Evolutionary conservation across 139 green algal genomes (phyloP).

Genomic region (Chlorella sorokiniana): DNA sequence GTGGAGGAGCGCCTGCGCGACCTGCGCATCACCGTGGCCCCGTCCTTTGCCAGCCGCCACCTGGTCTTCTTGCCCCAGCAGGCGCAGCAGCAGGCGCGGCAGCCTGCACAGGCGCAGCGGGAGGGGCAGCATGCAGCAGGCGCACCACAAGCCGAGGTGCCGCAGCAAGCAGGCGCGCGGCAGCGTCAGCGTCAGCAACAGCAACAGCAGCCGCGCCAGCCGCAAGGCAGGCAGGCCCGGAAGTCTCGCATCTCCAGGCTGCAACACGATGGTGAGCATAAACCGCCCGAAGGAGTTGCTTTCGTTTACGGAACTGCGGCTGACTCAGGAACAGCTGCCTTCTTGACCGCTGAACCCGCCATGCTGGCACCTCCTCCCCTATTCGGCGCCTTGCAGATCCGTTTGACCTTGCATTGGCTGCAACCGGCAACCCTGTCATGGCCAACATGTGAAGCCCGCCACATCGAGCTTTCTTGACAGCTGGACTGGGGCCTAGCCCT

Average conservation of each 20-base stretch:
- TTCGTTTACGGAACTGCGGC: neutral
- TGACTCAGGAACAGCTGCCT: no score
- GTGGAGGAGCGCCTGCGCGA: neutral
- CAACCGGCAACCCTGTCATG: neutral
- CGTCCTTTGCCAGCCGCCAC: slow-evolving; percentile 17
- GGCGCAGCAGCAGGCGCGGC: neutral
- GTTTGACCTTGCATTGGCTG: no score
- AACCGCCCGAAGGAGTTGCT: neutral
- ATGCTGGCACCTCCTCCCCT: no score
- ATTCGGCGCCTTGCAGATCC: no score
- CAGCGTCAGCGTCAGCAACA: neutral
- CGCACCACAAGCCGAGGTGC: neutral
- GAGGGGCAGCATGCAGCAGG: neutral
- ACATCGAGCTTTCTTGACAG: neutral
- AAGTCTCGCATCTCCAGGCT: slow-evolving; percentile 1
- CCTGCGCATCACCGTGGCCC: slow-evolving; percentile 40
- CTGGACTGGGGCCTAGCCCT: no score
- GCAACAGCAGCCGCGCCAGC: neutral
- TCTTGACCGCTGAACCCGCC: no score
- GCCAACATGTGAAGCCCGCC: neutral
- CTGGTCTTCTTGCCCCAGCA: slow-evolving; percentile 30
- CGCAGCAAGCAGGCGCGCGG: no score
- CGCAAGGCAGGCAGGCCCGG: neutral
- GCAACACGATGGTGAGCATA: slow-evolving; percentile 29
- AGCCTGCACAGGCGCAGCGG: neutral